Percentiles rank a stretch among this genome's conserved stretches.
These are phyloP conservation scores for Orychophragmus violaceus DNA, from an alignment of 345 rosid species.

Conservation along the genomic window DNA sequence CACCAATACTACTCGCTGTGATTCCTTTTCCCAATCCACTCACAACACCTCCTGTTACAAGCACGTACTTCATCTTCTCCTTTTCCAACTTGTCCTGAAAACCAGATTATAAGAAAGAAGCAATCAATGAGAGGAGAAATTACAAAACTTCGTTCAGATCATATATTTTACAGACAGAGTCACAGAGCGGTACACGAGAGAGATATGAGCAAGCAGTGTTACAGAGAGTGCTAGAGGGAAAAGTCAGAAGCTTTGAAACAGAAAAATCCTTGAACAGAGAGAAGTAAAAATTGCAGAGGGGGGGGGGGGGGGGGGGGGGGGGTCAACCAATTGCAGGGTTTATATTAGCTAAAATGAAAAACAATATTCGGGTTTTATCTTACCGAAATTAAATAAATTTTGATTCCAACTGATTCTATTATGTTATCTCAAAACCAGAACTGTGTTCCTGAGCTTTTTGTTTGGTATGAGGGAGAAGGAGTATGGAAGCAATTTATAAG, in stretches of 20 bases:
- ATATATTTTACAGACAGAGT: not conserved
- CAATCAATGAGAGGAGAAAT: not conserved
- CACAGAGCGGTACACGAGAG: not conserved
- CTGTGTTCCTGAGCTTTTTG: not conserved
- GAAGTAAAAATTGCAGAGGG: too few relatives aligned
- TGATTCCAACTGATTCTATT: not conserved
- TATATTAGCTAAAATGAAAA: not conserved
- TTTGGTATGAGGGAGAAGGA: not conserved
- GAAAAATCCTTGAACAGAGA: conserved; percentile 1
- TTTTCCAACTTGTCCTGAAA: not conserved
- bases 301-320: too few relatives aligned
- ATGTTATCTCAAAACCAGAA: not conserved
- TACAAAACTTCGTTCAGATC: not conserved
- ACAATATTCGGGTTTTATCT: not conserved
- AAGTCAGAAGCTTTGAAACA: not conserved
- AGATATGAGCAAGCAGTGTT: not conserved
- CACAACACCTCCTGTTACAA: conserved; percentile 57
- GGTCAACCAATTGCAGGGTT: too few relatives aligned
- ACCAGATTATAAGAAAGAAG: not conserved
- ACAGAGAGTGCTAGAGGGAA: not conserved
- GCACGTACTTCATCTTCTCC: conserved; percentile 45
- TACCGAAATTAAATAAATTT: not conserved
- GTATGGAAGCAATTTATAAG: conserved; percentile 1
- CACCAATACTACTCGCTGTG: conserved; percentile 54
- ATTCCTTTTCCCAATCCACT: conserved; percentile 64